Conservation (phyloP, 257 asterid species). For the Ilex asprella region DNA sequence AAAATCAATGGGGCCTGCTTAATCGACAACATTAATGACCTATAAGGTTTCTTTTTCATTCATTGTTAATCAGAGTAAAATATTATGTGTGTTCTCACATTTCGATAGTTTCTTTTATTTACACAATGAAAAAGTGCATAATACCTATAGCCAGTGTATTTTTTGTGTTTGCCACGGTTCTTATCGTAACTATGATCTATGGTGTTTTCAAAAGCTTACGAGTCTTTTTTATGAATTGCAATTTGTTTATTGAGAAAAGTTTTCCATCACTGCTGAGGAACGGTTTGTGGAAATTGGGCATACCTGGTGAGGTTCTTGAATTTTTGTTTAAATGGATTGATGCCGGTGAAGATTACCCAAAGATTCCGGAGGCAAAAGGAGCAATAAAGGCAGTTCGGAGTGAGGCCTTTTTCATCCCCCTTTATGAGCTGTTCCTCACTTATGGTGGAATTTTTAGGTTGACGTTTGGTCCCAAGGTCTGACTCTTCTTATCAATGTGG, state of each 20-base stretch:
- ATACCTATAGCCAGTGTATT: no score
- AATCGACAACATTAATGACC: no score
- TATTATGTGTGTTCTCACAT: no score
- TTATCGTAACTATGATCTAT: no score
- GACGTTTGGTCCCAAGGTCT: slow-evolving; percentile 92
- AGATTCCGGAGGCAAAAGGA: slow-evolving; percentile 89
- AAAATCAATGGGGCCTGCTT: no score
- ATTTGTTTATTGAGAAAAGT: slow-evolving; percentile 19
- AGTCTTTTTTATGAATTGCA: no score
- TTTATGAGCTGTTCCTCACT: slow-evolving; percentile 75
- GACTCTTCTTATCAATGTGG: slow-evolving; percentile 6
- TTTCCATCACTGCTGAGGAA: slow-evolving; percentile 49
- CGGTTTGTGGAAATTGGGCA: slow-evolving; percentile 59
- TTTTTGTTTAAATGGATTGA: slow-evolving; percentile 43
- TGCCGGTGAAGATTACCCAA: slow-evolving; percentile 34
- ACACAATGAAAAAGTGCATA: no score
- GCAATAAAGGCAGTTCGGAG: slow-evolving; percentile 45
- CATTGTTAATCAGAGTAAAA: no score
- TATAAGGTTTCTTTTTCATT: no score
- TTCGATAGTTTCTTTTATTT: no score
- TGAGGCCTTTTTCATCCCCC: slow-evolving; percentile 84
- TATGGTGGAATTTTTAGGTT: slow-evolving; percentile 90
- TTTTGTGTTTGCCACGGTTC: no score
- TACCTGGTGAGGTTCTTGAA: slow-evolving; percentile 56
- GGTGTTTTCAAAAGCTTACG: no score